phyloP scores from a whole-genome alignment of 1,139 yeast species.

The Candida buenavistaensis region DNA sequence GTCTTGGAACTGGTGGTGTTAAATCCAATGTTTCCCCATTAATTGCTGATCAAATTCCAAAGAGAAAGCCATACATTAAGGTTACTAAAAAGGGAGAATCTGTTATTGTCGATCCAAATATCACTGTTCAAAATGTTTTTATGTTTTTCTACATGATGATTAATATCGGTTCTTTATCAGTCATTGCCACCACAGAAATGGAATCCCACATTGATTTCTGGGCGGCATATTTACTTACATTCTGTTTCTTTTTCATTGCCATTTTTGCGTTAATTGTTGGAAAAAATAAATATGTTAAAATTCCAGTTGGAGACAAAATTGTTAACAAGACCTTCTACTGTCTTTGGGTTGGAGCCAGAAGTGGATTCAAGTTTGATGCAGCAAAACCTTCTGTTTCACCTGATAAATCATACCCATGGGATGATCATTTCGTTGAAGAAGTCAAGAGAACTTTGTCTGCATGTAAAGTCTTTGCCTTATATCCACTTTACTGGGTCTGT shows the following conservation, averaged over 20 bases:
- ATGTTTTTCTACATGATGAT: slow-evolving; percentile 45
- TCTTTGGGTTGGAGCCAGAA: slow-evolving; percentile 43
- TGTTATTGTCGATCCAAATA: slow-evolving; percentile 39
- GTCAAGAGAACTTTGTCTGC: slow-evolving; percentile 56
- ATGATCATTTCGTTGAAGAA: slow-evolving; percentile 61
- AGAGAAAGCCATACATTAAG: slow-evolving; percentile 32
- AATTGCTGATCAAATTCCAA: slow-evolving; percentile 69
- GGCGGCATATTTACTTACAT: slow-evolving; percentile 55
- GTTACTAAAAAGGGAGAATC: slow-evolving; percentile 35
- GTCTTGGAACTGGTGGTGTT: slow-evolving; percentile 80
- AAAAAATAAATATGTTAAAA: slow-evolving; percentile 53
- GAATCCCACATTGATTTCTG: slow-evolving; percentile 38
- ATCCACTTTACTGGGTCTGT: slow-evolving; percentile 65
- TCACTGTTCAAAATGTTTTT: slow-evolving; percentile 41
- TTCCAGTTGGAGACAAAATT: slow-evolving; percentile 63
- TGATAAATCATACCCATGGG: slow-evolving; percentile 50
- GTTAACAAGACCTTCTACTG: slow-evolving; percentile 56
- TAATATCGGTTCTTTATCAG: slow-evolving; percentile 39
- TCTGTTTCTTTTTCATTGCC: slow-evolving; percentile 64
- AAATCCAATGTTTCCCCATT: slow-evolving; percentile 76
- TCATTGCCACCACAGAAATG: slow-evolving; percentile 41
- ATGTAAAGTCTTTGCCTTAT: slow-evolving; percentile 61
- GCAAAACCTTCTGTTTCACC: slow-evolving; percentile 57
- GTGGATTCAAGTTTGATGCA: slow-evolving; percentile 49
- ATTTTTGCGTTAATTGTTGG: slow-evolving; percentile 55